phyloP scores from a whole-genome alignment of 371 early-diverging fungal genomes.

The Zopfochytrium polystomum region DNA sequence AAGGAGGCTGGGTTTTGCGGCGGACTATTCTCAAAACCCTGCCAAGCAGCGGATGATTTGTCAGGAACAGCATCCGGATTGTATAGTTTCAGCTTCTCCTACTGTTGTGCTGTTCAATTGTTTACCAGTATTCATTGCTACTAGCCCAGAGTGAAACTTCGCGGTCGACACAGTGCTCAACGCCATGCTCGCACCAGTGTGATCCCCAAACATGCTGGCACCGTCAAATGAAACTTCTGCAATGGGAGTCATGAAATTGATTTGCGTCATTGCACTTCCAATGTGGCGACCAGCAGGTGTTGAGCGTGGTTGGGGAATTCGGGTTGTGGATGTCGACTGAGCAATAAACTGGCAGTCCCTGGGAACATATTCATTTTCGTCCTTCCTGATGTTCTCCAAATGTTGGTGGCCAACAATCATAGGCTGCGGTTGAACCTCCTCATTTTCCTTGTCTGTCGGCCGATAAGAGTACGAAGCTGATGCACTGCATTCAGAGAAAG shows the following conservation, averaged over 20 bases:
- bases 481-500: neutral
- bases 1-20: too few species aligned
- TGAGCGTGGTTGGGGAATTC: neutral
- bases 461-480: neutral
- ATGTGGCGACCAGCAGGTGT: too few species aligned
- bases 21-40: too few species aligned
- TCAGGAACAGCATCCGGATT: too few species aligned
- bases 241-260: conserved; percentile 35
- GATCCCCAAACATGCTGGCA: conserved; percentile 3
- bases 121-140: too few species aligned
- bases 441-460: neutral
- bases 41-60: too few species aligned
- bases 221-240: conserved; percentile 32
- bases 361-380: conserved; percentile 9
- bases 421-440: too few species aligned
- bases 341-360: conserved; percentile 4
- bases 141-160: neutral
- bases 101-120: too few species aligned
- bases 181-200: neutral
- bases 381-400: neutral
- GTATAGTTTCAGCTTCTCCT: too few species aligned
- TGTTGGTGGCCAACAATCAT: neutral
- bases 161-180: neutral
- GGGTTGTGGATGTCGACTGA: neutral
- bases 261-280: neutral